Base-by-base conservation (phyloP, 305 asterid species). In the Coffea humblotiana region DNA sequence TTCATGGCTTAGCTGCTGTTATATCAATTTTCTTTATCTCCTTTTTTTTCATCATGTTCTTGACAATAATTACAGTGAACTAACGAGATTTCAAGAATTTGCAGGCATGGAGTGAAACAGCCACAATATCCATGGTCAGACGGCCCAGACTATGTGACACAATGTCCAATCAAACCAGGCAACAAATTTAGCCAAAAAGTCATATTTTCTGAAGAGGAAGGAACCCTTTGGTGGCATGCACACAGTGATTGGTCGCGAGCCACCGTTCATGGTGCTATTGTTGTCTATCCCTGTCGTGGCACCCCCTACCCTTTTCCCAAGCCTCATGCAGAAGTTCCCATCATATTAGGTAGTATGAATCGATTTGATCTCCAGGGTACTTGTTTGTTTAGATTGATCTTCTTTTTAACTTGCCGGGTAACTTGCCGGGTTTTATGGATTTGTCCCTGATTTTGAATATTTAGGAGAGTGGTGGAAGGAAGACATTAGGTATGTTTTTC, bases 191-290 rank as follows among this genome's bases (percentile, higher is more conserved):
- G 87, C 77, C 90, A 91, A 68, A 85, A 49, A 77, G 83, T 93
- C 3, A 78, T 87, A 32, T 84, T 91, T 25, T 87, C 92, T 0
- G 80, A 81, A 4, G 97, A 93, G 74, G 93, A 85, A 85, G 98
- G 98, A 2, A 92, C 98, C 15, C 40, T 93, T 4, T 91, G 94
- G 94, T 91, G 96, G 96, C 96, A 93, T 69, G 94, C 94, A 8
- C 96, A 93, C 2, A 91, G 88, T 15, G 88, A 82, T 4, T 93
- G 97, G 97, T 88, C 90, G 0, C 81, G 94, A 9, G 93, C 97
- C 78, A 91, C 97, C 3, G 92, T 89, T 79, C 93, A 93, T 72
- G 97, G 97, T 3, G 87, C 91, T 54, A 87, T 90, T 19, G 63
- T 88, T 61, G 65, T 91, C 67, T 86, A 85, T 0, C 95, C 97